phyloP scores from a whole-genome alignment of 2,329 filamentous ascomycete species.

The Fusarium gaditjirri region DNA sequence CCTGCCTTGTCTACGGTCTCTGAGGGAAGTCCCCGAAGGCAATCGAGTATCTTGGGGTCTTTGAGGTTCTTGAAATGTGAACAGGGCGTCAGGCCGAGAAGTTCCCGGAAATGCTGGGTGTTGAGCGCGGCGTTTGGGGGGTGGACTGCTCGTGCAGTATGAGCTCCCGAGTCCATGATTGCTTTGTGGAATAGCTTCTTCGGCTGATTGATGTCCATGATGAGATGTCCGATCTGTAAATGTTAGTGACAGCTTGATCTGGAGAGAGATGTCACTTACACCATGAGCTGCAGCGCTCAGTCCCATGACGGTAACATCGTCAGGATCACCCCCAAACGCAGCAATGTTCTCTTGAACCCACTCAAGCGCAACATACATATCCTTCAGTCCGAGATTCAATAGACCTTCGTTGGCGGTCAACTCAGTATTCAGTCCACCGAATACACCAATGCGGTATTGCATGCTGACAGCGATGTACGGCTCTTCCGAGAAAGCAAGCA shows the following conservation, averaged over 20 bases:
- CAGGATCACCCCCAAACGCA: slow-evolving; percentile 60
- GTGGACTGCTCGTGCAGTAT: slow-evolving; percentile 47
- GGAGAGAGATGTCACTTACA: slow-evolving; percentile 13
- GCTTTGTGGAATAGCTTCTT: slow-evolving; percentile 48
- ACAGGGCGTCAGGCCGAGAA: slow-evolving; percentile 46
- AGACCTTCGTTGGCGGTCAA: slow-evolving; percentile 62
- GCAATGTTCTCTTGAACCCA: slow-evolving; percentile 65
- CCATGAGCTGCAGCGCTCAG: slow-evolving; percentile 50
- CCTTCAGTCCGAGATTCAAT: slow-evolving; percentile 64
- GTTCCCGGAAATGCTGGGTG: slow-evolving; percentile 44
- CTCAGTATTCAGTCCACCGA: slow-evolving; percentile 67
- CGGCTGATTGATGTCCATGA: slow-evolving; percentile 49
- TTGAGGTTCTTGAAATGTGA: slow-evolving; percentile 37
- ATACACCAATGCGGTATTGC: slow-evolving; percentile 61
- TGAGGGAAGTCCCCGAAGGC: slow-evolving; percentile 39
- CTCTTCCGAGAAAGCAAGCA: slow-evolving; percentile 60
- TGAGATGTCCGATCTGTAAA: slow-evolving; percentile 44
- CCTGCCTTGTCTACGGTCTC: slow-evolving; percentile 43
- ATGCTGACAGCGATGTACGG: slow-evolving; percentile 62
- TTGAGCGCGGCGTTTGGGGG: slow-evolving; percentile 42
- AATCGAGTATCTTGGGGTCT: slow-evolving; percentile 42
- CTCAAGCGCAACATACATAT: slow-evolving; percentile 58
- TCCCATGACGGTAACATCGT: slow-evolving; percentile 61
- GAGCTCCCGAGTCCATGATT: slow-evolving; percentile 48
- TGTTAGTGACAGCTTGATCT: not conserved